A percentile compares a stretch with the other conserved stretches of the same genome.
Evolutionary conservation across 164 flowering plant species (phyloP).

Genomic region (Cinnamomum chago): DNA sequence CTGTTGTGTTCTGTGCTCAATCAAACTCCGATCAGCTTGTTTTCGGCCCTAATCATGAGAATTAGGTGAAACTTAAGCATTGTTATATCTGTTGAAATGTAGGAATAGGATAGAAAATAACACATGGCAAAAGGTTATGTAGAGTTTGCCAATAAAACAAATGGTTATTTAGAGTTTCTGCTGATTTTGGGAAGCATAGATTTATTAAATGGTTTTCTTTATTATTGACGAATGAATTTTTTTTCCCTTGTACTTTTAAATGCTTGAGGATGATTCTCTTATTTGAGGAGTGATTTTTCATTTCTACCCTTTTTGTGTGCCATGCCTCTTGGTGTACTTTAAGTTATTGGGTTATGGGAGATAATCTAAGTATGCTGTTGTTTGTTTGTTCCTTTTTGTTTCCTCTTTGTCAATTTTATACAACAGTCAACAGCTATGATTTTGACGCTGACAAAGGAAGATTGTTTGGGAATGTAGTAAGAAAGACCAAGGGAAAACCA

Average conservation of each 20-base stretch:
- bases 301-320: not conserved
- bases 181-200: too few relatives aligned
- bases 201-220: too few relatives aligned
- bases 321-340: not conserved
- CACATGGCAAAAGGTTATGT: not conserved
- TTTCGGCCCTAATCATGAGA: not conserved
- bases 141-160: not conserved
- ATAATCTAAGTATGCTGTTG: not conserved
- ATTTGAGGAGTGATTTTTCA: not conserved
- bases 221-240: too few relatives aligned
- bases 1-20: not conserved
- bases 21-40: not conserved
- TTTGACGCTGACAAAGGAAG: not conserved
- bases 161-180: not conserved
- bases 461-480: not conserved
- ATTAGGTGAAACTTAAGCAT: not conserved
- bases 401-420: not conserved
- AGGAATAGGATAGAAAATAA: not conserved
- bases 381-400: not conserved
- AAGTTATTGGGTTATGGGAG: not conserved
- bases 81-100: too few relatives aligned
- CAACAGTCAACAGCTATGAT: not conserved
- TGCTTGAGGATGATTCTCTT: not conserved
- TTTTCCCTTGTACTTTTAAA: too few relatives aligned
- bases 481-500: not conserved